These are phyloP conservation scores for Vicia villosa DNA, from an alignment of 306 rosid species.

Conservation along the genomic window DNA sequence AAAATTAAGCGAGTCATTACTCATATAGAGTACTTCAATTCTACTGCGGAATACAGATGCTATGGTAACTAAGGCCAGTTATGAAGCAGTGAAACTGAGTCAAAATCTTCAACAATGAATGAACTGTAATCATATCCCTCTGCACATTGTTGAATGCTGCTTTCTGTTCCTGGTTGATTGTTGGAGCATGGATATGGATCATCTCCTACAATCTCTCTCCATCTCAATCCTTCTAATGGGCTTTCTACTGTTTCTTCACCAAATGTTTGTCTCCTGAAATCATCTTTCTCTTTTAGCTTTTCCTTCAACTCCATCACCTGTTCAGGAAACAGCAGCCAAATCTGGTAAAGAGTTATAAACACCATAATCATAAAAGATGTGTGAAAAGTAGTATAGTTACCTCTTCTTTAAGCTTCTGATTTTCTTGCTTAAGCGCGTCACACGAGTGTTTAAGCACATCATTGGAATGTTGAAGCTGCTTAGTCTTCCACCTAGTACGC, in stretches of 20 bases:
- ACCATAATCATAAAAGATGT: too few relatives aligned
- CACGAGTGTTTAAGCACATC: constrained; percentile 70
- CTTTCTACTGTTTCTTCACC: constrained; percentile 62
- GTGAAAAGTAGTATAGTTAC: constrained; percentile 8
- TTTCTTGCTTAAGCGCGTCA: constrained; percentile 71
- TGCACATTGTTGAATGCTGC: constrained; percentile 36
- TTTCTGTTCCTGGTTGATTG: constrained; percentile 35
- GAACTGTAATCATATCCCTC: neutral
- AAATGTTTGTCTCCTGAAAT: too few relatives aligned
- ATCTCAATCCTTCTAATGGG: constrained; percentile 36
- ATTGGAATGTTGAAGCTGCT: constrained; percentile 77
- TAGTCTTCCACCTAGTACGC: constrained; percentile 86
- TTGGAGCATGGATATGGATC: constrained; percentile 28
- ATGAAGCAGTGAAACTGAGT: constrained; percentile 45
- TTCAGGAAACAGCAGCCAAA: too few relatives aligned
- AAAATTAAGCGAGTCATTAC: neutral
- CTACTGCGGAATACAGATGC: constrained; percentile 39
- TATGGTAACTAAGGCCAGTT: constrained; percentile 52
- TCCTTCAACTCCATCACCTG: too few relatives aligned
- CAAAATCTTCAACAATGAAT: constrained; percentile 60
- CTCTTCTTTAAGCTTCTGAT: constrained; percentile 81
- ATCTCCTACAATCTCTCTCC: too few relatives aligned
- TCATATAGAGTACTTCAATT: neutral
- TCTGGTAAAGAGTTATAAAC: too few relatives aligned
- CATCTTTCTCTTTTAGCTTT: too few relatives aligned